Base-by-base conservation (phyloP, 2,329 filamentous ascomycete genomes). In the Pseudopyrenochaeta lycopersici region DNA sequence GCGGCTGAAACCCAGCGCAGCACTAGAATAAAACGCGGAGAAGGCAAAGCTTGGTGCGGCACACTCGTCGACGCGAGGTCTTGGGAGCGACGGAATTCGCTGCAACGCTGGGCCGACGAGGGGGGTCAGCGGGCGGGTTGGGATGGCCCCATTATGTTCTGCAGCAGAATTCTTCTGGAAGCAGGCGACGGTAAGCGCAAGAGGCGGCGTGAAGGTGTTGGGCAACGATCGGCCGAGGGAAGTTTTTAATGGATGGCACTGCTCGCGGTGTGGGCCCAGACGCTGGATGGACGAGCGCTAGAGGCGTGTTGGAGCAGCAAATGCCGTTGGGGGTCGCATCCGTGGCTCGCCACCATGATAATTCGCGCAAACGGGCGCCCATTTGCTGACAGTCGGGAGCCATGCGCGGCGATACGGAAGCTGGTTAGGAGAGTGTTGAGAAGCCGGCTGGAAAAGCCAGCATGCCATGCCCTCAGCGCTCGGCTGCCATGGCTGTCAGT, bases 1-100 rank as follows among this genome's bases (percentile, higher is more conserved):
- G 55, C 58, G 49, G 52, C 47, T 62, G 60, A 60, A 59, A 60
- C 54, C 53, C 49, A 46, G 21, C 29, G 52, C 52, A 43, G 61
- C 42, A 55, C 60, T 67, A 66, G 63, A 67, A 61, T 49, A 64
- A 63, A 65, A 67, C 54, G 64, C 63, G 64, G 64, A 66, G 59
- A 60, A 41, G 59, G 42, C 56, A 51, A 53, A 56, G 54, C 60
- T 57, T 57, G 57, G 50, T 5, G 36, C 36, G 52, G 42, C 50
- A 27, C 44, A 43, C 52, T 32, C 45, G 41, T 60, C 48, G 54
- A 57, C 31, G 54, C 61, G 50, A 44, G 31, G 46, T 40, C 48
- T 32, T 35, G 20, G 46, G 50, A 31, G 40, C 30, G 32, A 43
- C 40, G 46, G 39, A 48, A 11, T 52, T 56, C 56, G 52, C 52